Evolutionary conservation across 192 early-diverging fungal genomes (phyloP), one percentile per base, ranked within the genome.

Genomic region (Rhizoclosmatium globosum): DNA sequence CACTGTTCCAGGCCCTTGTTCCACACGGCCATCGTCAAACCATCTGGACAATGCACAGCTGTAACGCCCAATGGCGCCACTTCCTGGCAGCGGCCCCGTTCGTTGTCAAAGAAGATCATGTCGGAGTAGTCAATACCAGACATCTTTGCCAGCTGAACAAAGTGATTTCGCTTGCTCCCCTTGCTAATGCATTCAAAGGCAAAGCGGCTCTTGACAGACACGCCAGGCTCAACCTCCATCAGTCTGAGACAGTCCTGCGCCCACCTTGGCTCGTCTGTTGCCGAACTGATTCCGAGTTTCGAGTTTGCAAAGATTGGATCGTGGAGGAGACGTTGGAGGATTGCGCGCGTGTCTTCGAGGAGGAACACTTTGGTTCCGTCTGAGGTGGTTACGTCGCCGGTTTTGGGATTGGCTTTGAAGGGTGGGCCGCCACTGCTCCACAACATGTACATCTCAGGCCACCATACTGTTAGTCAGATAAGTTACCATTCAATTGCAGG

Each of bases 61-160:
- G 82, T 66, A 2, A 88, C 87, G 11, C 87, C 87, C 0, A 88
- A 67, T 7, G 62, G 50, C 1, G 64, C 46, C 2, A 88, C 87
- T n/a, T 85, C 82, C 1, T 43, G 59, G 23, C 82, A 82, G 31
- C 83, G 65, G 3, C 69, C 44, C 17, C 31, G 50, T 56, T 88
- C 85, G 68, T 88, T 86, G 61, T 88, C 87, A 71, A 88, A 88
- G 57, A 88, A 88, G 15, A 88, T 64, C 87, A 88, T 88, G 13
- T 86, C 81, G 3, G 68, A 42, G 61, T 74, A 88, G 1, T 60
- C 59, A 71, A 86, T 83, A 11, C 77, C 82, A 0, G 83, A 62
- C n/a, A 61, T 72, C 11, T 78, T 46, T 38, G 64, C 46, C 13
- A 88, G 13, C 1, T 45, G 45, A 7, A 43, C 61, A 53, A 88